Evolutionary conservation across 768 basidiomycete species (phyloP), one percentile per base, ranked within the genome.

Genomic region (Baorangia bicolor): DNA sequence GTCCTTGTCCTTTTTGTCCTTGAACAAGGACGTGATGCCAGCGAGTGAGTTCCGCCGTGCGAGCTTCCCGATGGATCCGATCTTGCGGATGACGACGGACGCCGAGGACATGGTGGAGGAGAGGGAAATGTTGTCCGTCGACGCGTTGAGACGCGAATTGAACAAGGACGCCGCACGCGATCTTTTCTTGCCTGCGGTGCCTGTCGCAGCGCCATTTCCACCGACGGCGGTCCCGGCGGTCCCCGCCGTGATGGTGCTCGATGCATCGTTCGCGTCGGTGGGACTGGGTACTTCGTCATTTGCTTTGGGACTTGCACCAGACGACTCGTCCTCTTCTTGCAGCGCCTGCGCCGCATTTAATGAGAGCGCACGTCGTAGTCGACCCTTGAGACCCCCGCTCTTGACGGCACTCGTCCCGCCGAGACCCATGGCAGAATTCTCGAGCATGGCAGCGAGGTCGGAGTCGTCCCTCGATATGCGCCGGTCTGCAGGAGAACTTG

Each of bases 51-150:
- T 96, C 41, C 94, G 80, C 48, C 94, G 76, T 10, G 93, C 92
- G 16, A 97, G 81, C 72, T 90, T 92, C 31, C 92, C 92, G 74
- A 97, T 87, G 37, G 86, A 86, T 4, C 95, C 91, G 44, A 98
- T 85, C 76, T 97, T 98, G 61, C 95, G 84, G 64, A 97, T 95
- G 83, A 98, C 96, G 70, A 98, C 89, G 41, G 90, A 93, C 21
- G 96, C 96, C 48, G 90, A 92, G 59, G 89, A 92, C 63, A 97
- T 95, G 42, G 96, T 97, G 9, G 92, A 94, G 20, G 88, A 90
- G 37, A 98, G 82, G 27, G 94, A 97, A 61, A 98, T 96, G 72
- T 96, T 97, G 72, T 96, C 94, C 40, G 92, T 95, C 51, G 87
- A 90, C 40, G 86, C 84, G 69, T 97, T 96, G 64, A 91, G 74